Evolutionary conservation across 2,329 filamentous ascomycete species (phyloP), one percentile per base, ranked within the genome.

Genomic region (Aspergillus amoenus): DNA sequence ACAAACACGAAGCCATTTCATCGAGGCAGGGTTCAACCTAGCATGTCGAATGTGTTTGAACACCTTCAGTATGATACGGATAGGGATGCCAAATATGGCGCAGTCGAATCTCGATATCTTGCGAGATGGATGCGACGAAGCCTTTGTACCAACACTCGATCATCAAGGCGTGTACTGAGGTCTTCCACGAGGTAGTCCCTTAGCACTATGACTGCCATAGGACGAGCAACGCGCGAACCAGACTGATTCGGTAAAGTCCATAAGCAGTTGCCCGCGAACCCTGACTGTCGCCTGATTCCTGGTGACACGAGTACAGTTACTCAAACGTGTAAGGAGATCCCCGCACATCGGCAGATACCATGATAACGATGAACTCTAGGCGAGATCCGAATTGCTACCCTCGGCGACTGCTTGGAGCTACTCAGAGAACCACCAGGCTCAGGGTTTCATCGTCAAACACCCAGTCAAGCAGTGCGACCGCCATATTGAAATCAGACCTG

Each of bases 281-380:
- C 77, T 2, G 7, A 41, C 32, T 9, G 71, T 73, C 46, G 73
- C 73, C 43, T 72, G 6, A 73, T 74, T 39, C 70, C 71, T 6
- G 73, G 72, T 22, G 68, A 69, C 34, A 74, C 70, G 72, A 72
- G 70, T 52, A 74, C 71, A 64, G 67, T 74, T 27, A 66, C 64
- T 27, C 70, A 75, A 60, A 75, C 60, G 34, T 67, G 63, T 42
- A 65, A 17, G 68, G 67, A 9, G 62, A 70, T 4, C 64, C 69
- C 43, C 53, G 60, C 37, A 61, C 77, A 8, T 65, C 73, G 41
- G 65, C 67, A 15, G 74, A 78, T 51, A 62, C 84, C 70, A 78
- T 44, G 80, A 81, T 64, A 76, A 86, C 52, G 78, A 81, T 41
- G 75, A 17, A 77, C 86, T 56, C 59, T 84, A 78, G 79, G 60